Evolutionary conservation across 345 rosid species (phyloP).

Genomic region (Boechera stricta): DNA sequence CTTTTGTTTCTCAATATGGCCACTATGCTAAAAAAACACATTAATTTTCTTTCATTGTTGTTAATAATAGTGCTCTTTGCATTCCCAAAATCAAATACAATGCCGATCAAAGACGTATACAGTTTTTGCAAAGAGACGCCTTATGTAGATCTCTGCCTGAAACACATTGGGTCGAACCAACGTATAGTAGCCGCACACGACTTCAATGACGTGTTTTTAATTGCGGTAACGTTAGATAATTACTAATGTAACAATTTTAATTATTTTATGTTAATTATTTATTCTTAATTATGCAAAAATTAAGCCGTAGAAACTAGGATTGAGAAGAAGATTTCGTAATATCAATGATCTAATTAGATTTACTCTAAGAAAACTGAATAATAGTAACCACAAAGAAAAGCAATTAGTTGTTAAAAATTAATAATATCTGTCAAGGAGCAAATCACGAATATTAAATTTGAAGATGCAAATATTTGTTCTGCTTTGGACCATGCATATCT

Average conservation of each 20-base stretch:
- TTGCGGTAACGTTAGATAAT: not conserved
- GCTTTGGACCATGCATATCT: too few relatives aligned
- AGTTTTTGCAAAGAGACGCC: not conserved
- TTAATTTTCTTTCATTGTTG: not conserved
- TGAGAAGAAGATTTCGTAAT: not conserved
- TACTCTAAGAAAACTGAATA: too few relatives aligned
- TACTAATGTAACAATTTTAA: not conserved
- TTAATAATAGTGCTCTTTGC: not conserved
- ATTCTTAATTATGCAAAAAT: not conserved
- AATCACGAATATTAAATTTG: too few relatives aligned
- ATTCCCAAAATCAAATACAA: not conserved
- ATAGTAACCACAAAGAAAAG: not conserved
- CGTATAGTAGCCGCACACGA: not conserved
- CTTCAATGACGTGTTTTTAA: not conserved
- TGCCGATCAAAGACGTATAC: not conserved
- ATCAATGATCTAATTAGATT: not conserved
- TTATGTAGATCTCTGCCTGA: not conserved
- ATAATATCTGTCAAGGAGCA: not conserved
- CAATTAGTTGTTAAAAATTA: too few relatives aligned
- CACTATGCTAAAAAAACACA: not conserved
- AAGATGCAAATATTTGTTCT: too few relatives aligned
- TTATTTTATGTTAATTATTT: not conserved
- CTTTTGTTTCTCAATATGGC: not conserved
- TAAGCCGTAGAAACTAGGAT: not conserved
- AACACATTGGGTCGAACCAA: not conserved